phyloP scores from a whole-genome alignment of 2,329 filamentous ascomycete species.

The Aspergillus arachidicola region DNA sequence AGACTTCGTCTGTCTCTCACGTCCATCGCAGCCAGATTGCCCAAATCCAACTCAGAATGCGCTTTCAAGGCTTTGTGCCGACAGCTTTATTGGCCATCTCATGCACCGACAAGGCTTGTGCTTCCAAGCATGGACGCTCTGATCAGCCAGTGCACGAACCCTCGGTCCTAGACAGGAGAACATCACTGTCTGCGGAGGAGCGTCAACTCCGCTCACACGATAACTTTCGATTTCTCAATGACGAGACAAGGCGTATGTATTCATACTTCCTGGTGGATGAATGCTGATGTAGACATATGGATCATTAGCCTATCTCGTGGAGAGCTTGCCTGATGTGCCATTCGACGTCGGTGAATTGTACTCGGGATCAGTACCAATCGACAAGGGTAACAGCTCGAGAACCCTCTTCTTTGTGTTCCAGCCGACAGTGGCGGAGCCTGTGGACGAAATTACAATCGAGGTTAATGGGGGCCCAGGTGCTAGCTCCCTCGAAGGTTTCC shows the following conservation, averaged over 20 bases:
- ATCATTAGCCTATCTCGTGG: constrained; percentile 62
- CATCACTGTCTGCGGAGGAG: constrained; percentile 13
- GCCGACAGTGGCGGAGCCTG: constrained; percentile 46
- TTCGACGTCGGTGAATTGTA: constrained; percentile 65
- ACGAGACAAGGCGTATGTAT: constrained; percentile 30
- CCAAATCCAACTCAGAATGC: constrained; percentile 22
- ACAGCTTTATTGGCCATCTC: constrained; percentile 26
- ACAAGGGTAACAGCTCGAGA: constrained; percentile 47
- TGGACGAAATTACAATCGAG: constrained; percentile 48
- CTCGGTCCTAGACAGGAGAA: constrained; percentile 25
- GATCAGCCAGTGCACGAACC: constrained; percentile 27
- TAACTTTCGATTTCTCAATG: constrained; percentile 30
- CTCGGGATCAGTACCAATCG: constrained; percentile 57
- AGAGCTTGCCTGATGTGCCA: constrained; percentile 67
- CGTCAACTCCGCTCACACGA: constrained; percentile 19
- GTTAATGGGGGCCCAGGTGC: constrained; percentile 60
- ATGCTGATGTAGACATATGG: background rate
- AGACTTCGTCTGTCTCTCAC: background rate
- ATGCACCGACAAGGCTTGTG: constrained; percentile 22
- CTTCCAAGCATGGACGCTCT: constrained; percentile 30
- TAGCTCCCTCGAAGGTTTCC: constrained; percentile 65
- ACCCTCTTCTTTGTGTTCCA: constrained; percentile 55
- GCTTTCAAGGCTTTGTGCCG: constrained; percentile 28
- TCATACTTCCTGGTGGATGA: background rate
- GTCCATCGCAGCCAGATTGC: background rate